Conservation (phyloP, 108 stramenopile genomes). For the Pinguiococcus pyrenoidosus region DNA sequence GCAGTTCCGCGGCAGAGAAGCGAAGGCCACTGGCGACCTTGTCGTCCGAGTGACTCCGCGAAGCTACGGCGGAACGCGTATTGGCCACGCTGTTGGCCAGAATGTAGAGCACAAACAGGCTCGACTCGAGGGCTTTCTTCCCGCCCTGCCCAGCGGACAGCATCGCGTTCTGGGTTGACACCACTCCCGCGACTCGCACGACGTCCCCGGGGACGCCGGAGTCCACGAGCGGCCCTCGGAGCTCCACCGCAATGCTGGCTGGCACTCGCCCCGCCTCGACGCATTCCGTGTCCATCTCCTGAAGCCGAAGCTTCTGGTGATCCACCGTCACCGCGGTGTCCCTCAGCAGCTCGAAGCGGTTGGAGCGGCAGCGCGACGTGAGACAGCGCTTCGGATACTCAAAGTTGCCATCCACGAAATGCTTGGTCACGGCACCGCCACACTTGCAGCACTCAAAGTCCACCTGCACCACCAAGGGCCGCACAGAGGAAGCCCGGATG, state of each 20-base stretch:
- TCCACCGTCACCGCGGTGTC: slow-evolving; percentile 70
- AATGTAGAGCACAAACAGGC: slow-evolving; percentile 71
- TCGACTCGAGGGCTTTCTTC: slow-evolving; percentile 41
- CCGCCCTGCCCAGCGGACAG: slow-evolving; percentile 69
- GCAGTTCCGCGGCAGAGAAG: slow-evolving; percentile 72
- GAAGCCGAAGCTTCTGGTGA: slow-evolving; percentile 74
- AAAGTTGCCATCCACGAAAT: slow-evolving; percentile 49
- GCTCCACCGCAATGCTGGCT: slow-evolving; percentile 50
- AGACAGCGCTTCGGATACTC: slow-evolving; percentile 58
- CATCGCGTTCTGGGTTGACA: slow-evolving; percentile 70
- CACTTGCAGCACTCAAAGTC: slow-evolving; percentile 78
- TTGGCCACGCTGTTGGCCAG: slow-evolving; percentile 71
- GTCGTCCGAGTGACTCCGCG: background rate
- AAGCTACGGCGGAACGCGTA: slow-evolving; percentile 6
- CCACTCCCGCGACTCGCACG: slow-evolving; percentile 68
- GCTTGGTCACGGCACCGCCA: slow-evolving; percentile 37
- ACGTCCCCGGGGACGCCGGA: slow-evolving; percentile 76
- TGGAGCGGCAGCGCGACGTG: slow-evolving; percentile 8
- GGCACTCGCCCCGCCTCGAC: slow-evolving; percentile 23
- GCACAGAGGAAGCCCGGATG: slow-evolving; percentile 73
- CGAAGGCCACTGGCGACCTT: slow-evolving; percentile 5
- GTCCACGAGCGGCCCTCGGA: slow-evolving; percentile 72
- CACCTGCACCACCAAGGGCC: slow-evolving; percentile 58
- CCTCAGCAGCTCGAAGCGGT: slow-evolving; percentile 54
- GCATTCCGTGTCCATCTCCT: slow-evolving; percentile 71